These are phyloP conservation scores for Pythium coloratum DNA, from an alignment of 352 stramenopile genomes.

Conservation along the genomic window DNA sequence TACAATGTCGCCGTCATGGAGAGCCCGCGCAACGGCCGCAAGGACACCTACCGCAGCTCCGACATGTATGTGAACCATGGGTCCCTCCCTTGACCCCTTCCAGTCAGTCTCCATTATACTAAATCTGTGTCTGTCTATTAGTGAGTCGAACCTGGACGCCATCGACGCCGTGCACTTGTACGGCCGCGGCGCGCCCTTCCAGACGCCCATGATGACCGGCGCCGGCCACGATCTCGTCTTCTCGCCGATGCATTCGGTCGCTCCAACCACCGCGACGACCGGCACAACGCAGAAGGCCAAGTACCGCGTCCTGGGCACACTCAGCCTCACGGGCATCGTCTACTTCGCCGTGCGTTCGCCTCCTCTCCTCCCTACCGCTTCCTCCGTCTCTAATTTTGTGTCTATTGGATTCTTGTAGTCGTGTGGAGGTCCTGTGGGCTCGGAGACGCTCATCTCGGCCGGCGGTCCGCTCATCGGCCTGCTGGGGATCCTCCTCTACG, in stretches of 20 bases:
- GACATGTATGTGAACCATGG: conserved; percentile 1
- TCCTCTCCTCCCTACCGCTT: not conserved
- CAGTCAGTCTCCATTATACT: not conserved
- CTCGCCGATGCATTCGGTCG: conserved; percentile 5
- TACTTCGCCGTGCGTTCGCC: conserved; percentile 20
- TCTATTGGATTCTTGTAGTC: not conserved
- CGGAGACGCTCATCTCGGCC: conserved; percentile 25
- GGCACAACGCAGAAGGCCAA: not conserved
- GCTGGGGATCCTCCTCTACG: conserved; percentile 71
- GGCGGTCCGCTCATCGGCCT: conserved; percentile 59
- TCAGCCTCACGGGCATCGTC: conserved; percentile 27
- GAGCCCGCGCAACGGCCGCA: not conserved
- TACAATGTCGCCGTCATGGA: conserved; percentile 7
- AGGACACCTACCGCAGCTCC: not conserved
- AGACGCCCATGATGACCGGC: not conserved
- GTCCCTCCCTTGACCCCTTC: not conserved
- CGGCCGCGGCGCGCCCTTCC: not conserved
- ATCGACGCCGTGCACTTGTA: conserved; percentile 10
- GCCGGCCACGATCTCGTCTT: conserved; percentile 7
- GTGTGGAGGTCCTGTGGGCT: conserved; percentile 27
- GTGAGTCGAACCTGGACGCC: conserved; percentile 3
- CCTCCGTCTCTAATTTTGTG: not conserved
- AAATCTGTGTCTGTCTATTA: not conserved
- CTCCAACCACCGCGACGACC: not conserved
- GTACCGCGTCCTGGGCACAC: conserved; percentile 30